Conservation (phyloP, 495 filamentous ascomycete genomes). For the Penicillium dipodomyicola region DNA sequence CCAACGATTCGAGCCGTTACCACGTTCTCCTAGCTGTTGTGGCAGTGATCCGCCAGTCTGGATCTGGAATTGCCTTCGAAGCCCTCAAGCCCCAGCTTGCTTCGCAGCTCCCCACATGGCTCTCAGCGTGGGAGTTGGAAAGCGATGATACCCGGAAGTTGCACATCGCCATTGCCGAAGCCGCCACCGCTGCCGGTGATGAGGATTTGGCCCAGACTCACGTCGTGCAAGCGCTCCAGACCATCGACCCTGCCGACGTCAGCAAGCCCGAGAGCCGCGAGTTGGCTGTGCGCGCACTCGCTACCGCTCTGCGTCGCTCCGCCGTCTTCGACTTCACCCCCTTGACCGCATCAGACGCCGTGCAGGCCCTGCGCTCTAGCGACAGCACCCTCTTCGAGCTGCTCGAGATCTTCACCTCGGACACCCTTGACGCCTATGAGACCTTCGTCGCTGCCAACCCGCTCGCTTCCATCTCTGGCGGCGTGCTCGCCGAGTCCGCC, state of each 20-base stretch:
- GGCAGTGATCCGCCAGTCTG: conserved; percentile 68
- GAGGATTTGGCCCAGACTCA: conserved; percentile 76
- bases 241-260: conserved; percentile 72
- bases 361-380: conserved; percentile 80
- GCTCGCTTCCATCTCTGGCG: conserved; percentile 43
- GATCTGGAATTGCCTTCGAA: conserved; percentile 70
- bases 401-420: conserved; percentile 90
- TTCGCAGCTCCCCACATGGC: conserved; percentile 72
- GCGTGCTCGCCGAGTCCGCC: conserved; percentile 57
- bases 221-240: conserved; percentile 77
- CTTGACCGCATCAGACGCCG: conserved; percentile 76
- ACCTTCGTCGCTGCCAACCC: conserved; percentile 66
- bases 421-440: conserved; percentile 89
- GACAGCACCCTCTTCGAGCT: conserved; percentile 84
- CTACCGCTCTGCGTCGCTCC: conserved; percentile 71
- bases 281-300: conserved; percentile 81
- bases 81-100: conserved; percentile 74
- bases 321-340: conserved; percentile 92
- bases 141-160: conserved; percentile 78
- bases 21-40: conserved; percentile 85
- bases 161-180: conserved; percentile 73
- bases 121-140: conserved; percentile 77
- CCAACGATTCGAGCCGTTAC: conserved; percentile 74
- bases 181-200: conserved; percentile 73
- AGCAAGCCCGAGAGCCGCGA: conserved; percentile 68